phyloP scores from a whole-genome alignment of 345 rosid genomes.

The Acer saccharum region DNA sequence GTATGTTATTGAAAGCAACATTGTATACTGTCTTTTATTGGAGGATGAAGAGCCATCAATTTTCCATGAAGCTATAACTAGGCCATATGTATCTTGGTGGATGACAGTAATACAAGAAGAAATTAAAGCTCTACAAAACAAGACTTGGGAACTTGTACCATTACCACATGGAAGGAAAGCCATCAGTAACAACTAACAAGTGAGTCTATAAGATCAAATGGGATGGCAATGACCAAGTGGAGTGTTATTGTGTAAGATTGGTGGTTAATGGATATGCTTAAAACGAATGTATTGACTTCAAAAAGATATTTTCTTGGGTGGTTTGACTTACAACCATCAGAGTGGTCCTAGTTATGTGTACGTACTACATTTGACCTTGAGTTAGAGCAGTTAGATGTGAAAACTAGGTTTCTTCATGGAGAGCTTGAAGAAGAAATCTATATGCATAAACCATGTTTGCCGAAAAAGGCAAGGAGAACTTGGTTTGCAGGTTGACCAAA shows the following conservation, averaged over 20 bases:
- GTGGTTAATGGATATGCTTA: background rate
- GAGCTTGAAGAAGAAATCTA: too few relatives aligned
- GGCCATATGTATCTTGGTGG: background rate
- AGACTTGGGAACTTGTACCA: background rate
- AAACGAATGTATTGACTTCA: background rate
- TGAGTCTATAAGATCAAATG: too few relatives aligned
- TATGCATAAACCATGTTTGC: too few relatives aligned
- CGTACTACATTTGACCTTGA: background rate
- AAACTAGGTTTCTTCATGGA: too few relatives aligned
- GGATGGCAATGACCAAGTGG: conserved; percentile 1
- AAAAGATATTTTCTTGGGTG: background rate
- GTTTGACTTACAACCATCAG: background rate
- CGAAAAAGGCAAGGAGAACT: too few relatives aligned
- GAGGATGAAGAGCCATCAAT: conserved; percentile 3
- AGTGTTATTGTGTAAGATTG: background rate
- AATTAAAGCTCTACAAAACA: background rate
- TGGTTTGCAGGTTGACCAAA: too few relatives aligned
- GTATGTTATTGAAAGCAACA: background rate
- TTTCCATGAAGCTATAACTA: background rate
- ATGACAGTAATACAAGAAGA: conserved; percentile 12
- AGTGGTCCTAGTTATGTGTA: conserved; percentile 4
- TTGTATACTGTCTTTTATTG: conserved; percentile 3
- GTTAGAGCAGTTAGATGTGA: too few relatives aligned
- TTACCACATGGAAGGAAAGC: too few relatives aligned
- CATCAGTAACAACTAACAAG: too few relatives aligned